Percentiles rank a stretch among this genome's conserved stretches.
phyloP scores from a whole-genome alignment of 2,329 filamentous ascomycete genomes.

The Neophaeococcomyces aloes region DNA sequence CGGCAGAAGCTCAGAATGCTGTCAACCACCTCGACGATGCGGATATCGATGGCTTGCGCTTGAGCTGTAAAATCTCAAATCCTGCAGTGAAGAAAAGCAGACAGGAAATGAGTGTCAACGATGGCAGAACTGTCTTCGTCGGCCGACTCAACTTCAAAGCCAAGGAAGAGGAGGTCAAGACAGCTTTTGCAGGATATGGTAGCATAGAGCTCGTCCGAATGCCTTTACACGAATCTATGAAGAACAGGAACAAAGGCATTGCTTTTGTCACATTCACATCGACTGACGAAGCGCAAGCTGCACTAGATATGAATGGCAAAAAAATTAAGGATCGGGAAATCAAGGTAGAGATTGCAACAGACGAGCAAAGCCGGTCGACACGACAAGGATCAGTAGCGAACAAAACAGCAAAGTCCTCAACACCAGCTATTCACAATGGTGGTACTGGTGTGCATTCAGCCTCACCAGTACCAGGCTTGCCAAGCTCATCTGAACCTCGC shows the following conservation, averaged over 20 bases:
- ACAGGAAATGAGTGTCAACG: constrained; percentile 55
- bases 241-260: constrained; percentile 54
- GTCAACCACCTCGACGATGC: constrained; percentile 62
- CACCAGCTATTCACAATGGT: constrained; percentile 8
- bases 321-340: constrained; percentile 59
- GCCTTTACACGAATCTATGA: constrained; percentile 55
- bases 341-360: constrained; percentile 48
- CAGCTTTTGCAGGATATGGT: constrained; percentile 66
- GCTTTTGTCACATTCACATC: constrained; percentile 69
- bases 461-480: constrained; percentile 28
- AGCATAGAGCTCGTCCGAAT: constrained; percentile 62
- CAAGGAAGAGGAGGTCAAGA: constrained; percentile 57
- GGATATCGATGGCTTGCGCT: constrained; percentile 55
- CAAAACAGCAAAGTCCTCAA: constrained; percentile 11
- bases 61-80: constrained; percentile 75
- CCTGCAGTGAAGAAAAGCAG: constrained; percentile 67
- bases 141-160: constrained; percentile 54
- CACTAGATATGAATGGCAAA: constrained; percentile 58
- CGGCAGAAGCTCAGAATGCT: constrained; percentile 51
- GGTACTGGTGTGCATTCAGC: constrained; percentile 19
- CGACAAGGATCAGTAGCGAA: background rate
- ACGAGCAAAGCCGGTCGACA: constrained; percentile 22
- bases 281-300: constrained; percentile 34
- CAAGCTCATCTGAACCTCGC: constrained; percentile 29
- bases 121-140: constrained; percentile 77